Evolutionary conservation across 1,284 basidiomycete species (phyloP).

Genomic region (Sphaerobolus stellatus): DNA sequence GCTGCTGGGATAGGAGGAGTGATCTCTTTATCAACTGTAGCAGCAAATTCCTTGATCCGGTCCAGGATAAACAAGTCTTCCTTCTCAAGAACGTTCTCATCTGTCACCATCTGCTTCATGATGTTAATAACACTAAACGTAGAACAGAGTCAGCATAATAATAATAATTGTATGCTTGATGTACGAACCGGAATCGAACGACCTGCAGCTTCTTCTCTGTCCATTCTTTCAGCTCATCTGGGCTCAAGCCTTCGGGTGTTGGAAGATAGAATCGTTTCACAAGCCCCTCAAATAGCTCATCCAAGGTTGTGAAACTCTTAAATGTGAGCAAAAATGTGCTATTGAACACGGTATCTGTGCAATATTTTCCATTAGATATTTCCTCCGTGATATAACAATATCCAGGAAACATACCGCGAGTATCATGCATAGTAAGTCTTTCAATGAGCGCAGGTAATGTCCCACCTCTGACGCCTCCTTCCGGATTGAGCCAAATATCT

Average conservation of each 20-base stretch:
- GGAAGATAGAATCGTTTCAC: conserved; percentile 81
- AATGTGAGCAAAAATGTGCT: conserved; percentile 97
- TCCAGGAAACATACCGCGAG: conserved; percentile 56
- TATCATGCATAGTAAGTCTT: conserved; percentile 87
- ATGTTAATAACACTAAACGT: conserved; percentile 76
- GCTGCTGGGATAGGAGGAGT: conserved; percentile 58
- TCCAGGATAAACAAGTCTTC: conserved; percentile 78
- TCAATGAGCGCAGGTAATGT: conserved; percentile 86
- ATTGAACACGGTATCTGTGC: conserved; percentile 76
- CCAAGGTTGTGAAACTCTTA: conserved; percentile 89
- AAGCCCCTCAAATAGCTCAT: conserved; percentile 86
- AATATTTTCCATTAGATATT: too few relatives aligned
- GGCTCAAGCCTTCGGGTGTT: conserved; percentile 68
- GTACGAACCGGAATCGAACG: conserved; percentile 74
- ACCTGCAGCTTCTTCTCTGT: conserved; percentile 85
- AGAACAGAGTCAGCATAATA: not conserved
- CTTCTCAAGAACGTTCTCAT: conserved; percentile 78
- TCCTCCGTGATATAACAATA: conserved; percentile 10
- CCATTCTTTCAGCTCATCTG: conserved; percentile 79
- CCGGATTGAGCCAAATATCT: conserved; percentile 84
- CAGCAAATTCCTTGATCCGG: conserved; percentile 75
- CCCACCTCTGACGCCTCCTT: conserved; percentile 83
- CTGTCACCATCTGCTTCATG: conserved; percentile 77
- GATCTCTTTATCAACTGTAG: conserved; percentile 51
- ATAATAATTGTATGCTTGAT: not conserved